These are phyloP conservation scores for Elsinoe fawcettii DNA, from an alignment of 2,329 filamentous ascomycete species.

Conservation along the genomic window DNA sequence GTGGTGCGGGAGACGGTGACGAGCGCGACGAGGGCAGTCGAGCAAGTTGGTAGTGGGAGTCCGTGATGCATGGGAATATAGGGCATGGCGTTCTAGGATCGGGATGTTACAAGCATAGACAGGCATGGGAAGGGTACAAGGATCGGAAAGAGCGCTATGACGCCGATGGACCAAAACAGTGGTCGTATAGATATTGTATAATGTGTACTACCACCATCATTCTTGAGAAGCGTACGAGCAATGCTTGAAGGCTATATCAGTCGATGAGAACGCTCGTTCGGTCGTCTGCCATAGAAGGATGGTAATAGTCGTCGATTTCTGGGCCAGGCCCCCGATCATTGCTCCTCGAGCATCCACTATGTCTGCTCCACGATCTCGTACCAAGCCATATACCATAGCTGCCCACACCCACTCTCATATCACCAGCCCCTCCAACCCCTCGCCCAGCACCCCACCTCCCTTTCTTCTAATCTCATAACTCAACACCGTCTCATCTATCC, in stretches of 20 bases:
- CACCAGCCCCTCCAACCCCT: slow-evolving; percentile 14
- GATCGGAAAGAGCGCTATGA: not conserved
- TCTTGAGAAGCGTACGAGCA: too few species aligned
- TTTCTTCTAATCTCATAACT: slow-evolving; percentile 56
- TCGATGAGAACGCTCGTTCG: too few species aligned
- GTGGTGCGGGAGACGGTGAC: slow-evolving; percentile 13
- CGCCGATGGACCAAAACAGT: not conserved
- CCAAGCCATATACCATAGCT: too few species aligned
- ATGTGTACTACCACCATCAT: not conserved
- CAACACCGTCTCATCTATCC: slow-evolving; percentile 60
- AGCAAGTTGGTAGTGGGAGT: not conserved
- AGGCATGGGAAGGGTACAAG: not conserved
- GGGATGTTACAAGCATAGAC: not conserved
- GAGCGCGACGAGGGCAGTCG: not conserved
- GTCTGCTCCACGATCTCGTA: too few species aligned
- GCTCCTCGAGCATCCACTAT: too few species aligned
- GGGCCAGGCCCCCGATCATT: too few species aligned
- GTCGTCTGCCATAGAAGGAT: too few species aligned
- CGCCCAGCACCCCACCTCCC: slow-evolving; percentile 19
- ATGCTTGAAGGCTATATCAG: too few species aligned
- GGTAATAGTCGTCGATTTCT: too few species aligned
- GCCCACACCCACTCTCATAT: not conserved
- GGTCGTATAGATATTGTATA: not conserved
- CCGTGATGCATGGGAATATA: not conserved
- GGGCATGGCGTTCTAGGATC: not conserved